Base-by-base conservation (phyloP, 805 yeast genomes). In the Sugiyamaella marilandica region DNA sequence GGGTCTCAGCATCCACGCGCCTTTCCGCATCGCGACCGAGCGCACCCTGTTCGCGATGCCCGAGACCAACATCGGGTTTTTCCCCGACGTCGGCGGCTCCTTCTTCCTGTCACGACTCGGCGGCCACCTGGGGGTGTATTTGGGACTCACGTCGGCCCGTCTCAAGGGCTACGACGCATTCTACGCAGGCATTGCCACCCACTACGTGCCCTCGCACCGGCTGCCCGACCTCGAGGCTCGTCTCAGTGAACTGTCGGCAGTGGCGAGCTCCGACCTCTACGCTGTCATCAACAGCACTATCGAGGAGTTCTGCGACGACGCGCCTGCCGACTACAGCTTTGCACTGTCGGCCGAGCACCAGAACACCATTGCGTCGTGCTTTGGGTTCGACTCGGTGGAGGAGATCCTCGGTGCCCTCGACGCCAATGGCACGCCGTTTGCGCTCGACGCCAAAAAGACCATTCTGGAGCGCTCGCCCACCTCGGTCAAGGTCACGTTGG, bases 41-140 rank as follows among this genome's bases (percentile, higher is more conserved):
- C 79, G 80, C 62, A 91, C 98, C 10, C 78, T 84, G 66, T 79
- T 90, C 72, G 96, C 98, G 56, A 94, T 94, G 99, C 98, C 99
- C 8, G 98, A 94, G 71, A 86, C 95, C 77, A 90, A 87, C 64
- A 94, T 94, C 67, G 99, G 99, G 1, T 88, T 89, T 69, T 87
- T 88, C 71, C 95, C 96, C 18, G 99, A 94, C 69, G 98, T 94
- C 10, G 99, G 97, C 43, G 84, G 95, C 35, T 82, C 95, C 10
- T 92, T 88, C 71, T 91, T 90, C 70, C 74, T 94, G 61, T 90
- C 96, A 33, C 80, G 86, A 58, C 70, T 89, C 55, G 90, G 88
- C 62, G 88, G 87, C 49, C 82, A 87, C 60, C 72, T 91, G 55
- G 97, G 98, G 46, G 80, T 84, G 66, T 94, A 85, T 70, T 71